phyloP scores from a whole-genome alignment of 148 eudicot species.

The Heliosperma pusillum region DNA sequence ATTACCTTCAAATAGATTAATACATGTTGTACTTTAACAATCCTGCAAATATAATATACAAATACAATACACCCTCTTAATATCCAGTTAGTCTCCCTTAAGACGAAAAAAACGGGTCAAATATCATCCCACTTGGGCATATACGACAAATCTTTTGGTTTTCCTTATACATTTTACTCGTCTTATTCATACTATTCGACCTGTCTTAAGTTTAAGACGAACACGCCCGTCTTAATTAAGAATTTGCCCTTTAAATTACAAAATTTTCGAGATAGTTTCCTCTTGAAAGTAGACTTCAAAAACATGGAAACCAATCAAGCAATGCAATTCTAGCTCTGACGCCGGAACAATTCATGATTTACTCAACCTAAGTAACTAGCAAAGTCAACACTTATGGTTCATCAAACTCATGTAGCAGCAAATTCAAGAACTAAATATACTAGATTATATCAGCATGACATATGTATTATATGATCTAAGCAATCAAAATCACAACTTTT shows the following conservation, averaged over 20 bases:
- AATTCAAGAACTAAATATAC: neutral
- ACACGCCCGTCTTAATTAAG: no score
- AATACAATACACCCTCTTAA: neutral
- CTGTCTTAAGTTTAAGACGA: no score
- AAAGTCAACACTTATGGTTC: neutral
- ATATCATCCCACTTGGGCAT: no score
- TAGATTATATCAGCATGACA: neutral
- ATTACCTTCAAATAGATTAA: constrained; percentile 1
- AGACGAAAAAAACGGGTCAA: no score
- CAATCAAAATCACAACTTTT: constrained; percentile 3
- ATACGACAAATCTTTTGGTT: no score
- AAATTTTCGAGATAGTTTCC: neutral
- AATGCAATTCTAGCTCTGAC: neutral
- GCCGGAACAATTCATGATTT: neutral
- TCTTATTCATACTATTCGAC: no score
- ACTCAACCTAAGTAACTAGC: neutral
- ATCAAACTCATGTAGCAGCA: neutral
- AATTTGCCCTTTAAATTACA: no score
- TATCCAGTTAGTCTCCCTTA: no score
- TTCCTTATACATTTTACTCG: no score
- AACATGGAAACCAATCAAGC: neutral
- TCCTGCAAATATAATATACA: neutral
- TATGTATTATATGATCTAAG: neutral
- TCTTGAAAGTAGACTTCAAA: neutral
- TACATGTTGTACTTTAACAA: constrained; percentile 14